Evolutionary conservation across 768 basidiomycete species (phyloP).

Genomic region (Boletus speciosus): DNA sequence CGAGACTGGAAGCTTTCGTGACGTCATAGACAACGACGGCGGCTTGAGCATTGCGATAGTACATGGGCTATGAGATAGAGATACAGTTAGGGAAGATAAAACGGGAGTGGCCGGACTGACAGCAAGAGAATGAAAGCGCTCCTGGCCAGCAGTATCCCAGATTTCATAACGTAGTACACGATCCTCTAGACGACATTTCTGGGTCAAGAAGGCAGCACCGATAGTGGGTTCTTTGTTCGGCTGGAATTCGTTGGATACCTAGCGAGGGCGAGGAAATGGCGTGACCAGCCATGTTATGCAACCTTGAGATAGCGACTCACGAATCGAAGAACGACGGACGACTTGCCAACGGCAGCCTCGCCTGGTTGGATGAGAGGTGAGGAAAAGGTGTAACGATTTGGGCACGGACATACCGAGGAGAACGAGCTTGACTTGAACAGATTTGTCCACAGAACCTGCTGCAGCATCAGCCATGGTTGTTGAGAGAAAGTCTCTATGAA

Average conservation of each 20-base stretch:
- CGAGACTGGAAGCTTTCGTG: slow-evolving; percentile 91
- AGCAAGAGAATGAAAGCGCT: slow-evolving; percentile 96
- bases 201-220: slow-evolving; percentile 92
- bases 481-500: slow-evolving; percentile 6
- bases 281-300: slow-evolving; percentile 1
- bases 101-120: slow-evolving; percentile 42
- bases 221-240: slow-evolving; percentile 99
- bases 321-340: slow-evolving; percentile 96
- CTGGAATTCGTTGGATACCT: slow-evolving; percentile 98
- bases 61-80: slow-evolving; percentile 73
- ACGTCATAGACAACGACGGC: slow-evolving; percentile 99
- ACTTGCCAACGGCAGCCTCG: slow-evolving; percentile 98
- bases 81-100: slow-evolving; percentile 6
- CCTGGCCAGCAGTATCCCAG: slow-evolving; percentile 95
- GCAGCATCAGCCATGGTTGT: slow-evolving; percentile 67
- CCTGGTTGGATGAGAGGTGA: slow-evolving; percentile 45
- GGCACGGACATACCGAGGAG: slow-evolving; percentile 69
- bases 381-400: background rate
- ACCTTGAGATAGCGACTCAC: slow-evolving; percentile 46
- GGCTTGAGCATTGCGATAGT: slow-evolving; percentile 96
- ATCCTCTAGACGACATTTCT: slow-evolving; percentile 94
- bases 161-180: slow-evolving; percentile 92
- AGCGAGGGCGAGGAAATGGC: background rate
- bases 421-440: slow-evolving; percentile 97
- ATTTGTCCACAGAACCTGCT: slow-evolving; percentile 77